These are phyloP conservation scores for Eleusine coracana DNA, from an alignment of 176 grass and related monocot species.

Conservation along the genomic window DNA sequence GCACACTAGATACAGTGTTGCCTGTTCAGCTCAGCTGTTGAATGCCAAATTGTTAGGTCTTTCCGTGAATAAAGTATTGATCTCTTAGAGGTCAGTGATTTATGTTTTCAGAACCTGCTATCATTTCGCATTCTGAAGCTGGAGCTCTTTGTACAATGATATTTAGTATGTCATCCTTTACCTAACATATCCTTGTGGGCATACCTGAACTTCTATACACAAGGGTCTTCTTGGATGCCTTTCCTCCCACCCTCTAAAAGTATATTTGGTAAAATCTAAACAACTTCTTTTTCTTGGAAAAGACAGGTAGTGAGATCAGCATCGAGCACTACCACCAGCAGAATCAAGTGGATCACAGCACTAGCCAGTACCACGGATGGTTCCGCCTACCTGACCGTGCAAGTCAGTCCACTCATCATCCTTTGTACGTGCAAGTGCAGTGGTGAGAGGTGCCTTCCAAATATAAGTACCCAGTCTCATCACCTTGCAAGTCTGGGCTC, in stretches of 20 bases:
- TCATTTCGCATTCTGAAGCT: conserved; percentile 33
- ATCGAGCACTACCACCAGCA: conserved; percentile 41
- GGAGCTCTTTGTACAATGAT: background rate
- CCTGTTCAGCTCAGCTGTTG: conserved; percentile 26
- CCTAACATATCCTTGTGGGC: conserved; percentile 48
- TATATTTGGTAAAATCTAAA: conserved; percentile 29
- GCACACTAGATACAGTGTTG: conserved; percentile 52
- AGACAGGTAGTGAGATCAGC: conserved; percentile 36
- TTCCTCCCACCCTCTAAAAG: conserved; percentile 47
- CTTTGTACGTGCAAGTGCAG: conserved; percentile 42
- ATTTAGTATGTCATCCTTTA: conserved; percentile 31
- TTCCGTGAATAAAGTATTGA: background rate
- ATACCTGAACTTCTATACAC: conserved; percentile 42
- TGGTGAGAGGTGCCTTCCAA: conserved; percentile 28
- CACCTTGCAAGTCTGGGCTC: conserved; percentile 34
- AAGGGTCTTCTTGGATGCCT: conserved; percentile 24
- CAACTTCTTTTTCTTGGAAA: conserved; percentile 46
- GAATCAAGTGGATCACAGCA: conserved; percentile 40
- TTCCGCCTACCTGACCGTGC: conserved; percentile 56
- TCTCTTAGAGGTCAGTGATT: background rate
- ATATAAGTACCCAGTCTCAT: conserved; percentile 26
- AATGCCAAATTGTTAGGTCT: background rate
- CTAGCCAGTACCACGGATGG: conserved; percentile 58
- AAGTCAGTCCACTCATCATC: conserved; percentile 51
- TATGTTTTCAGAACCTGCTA: background rate